Percentiles rank a stretch among this genome's conserved stretches.
Evolutionary conservation across 2,329 filamentous ascomycete species (phyloP).

Genomic region (Clarireedia sp.): DNA sequence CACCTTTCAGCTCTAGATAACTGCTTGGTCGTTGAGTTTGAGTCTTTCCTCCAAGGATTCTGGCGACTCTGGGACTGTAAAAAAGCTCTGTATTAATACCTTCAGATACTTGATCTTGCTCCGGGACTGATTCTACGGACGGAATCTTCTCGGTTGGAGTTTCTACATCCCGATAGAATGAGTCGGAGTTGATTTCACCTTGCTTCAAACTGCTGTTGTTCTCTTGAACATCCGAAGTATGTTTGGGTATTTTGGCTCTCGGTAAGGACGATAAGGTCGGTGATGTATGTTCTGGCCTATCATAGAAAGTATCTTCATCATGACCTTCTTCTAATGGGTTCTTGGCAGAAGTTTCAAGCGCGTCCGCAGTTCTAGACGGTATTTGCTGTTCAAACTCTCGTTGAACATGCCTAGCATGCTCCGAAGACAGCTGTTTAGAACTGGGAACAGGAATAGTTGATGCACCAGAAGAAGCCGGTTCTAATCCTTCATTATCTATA

Average conservation of each 20-base stretch:
- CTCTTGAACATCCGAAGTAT: slow-evolving; percentile 32
- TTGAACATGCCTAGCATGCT: slow-evolving; percentile 38
- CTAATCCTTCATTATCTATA: slow-evolving; percentile 25
- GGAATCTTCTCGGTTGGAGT: slow-evolving; percentile 9
- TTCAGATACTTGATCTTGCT: slow-evolving; percentile 43
- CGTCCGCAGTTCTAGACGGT: slow-evolving; percentile 41
- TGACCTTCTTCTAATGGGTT: slow-evolving; percentile 20
- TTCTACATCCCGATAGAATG: slow-evolving; percentile 32
- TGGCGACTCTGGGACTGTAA: slow-evolving; percentile 49
- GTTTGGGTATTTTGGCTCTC: slow-evolving; percentile 46
- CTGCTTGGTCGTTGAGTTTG: slow-evolving; percentile 21
- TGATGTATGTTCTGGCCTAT: slow-evolving; percentile 38
- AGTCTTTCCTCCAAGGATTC: slow-evolving; percentile 42
- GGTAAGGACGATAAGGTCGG: slow-evolving; percentile 45
- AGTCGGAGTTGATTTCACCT: slow-evolving; percentile 23
- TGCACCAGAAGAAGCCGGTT: slow-evolving; percentile 31
- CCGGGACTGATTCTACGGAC: slow-evolving; percentile 23
- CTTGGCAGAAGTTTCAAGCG: slow-evolving; percentile 25
- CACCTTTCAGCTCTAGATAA: slow-evolving; percentile 29
- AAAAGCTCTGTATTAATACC: slow-evolving; percentile 55
- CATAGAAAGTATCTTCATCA: slow-evolving; percentile 49
- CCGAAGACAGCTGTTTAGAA: slow-evolving; percentile 28
- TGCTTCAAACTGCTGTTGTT: slow-evolving; percentile 15
- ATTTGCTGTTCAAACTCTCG: slow-evolving; percentile 43
- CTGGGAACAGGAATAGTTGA: slow-evolving; percentile 35